Base-by-base conservation (phyloP, 306 rosid genomes). In the Abrus pulchellus region DNA sequence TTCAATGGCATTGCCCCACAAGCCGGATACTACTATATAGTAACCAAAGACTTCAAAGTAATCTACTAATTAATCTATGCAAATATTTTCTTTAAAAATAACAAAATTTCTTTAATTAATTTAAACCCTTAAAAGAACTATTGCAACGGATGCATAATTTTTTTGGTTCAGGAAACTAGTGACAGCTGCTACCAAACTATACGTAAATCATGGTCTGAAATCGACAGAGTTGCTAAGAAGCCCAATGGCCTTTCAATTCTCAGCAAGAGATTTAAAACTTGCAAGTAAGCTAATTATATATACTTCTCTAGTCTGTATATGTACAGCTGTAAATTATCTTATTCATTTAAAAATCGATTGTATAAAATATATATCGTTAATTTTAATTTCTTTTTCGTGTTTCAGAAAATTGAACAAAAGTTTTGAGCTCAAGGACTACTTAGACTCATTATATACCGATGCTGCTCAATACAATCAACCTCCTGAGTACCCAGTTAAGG, bases 181-280 rank as follows among this genome's bases (percentile, higher is more conserved):
- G 71, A 89, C 82, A 87, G 80, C 7, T 89, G 93, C 65, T 89
- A 87, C 60, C 41, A 86, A 38, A 82, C 84, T 14, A 85, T 89
- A 73, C 75, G 81, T 5, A 65, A 81, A 74, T 91, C 97, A 7
- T 89, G 97, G 93, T 52, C 83, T 7, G 89, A 83, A 80, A 88
- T 89, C 29, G 97, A 89, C 72, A 66, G 57, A 75, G 50, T 89
- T 3, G 89, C 86, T 27, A 74, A 53, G 61, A 53, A 73, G 69
- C 79, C 64, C 38, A 34, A 78, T 56, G 93, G 92, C 43, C 90
- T 83, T 71, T 49, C 84, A 65, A 78, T 80, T 64, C 85, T 89
- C 65, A 82, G 87, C 82, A 61, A 68, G 9, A 82, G n/a, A 76
- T 91, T 89, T 11, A 83, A 72, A 32, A 83, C 89, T 79, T 88